Percentiles rank a stretch among this genome's conserved stretches.
Conservation (phyloP, 2,329 filamentous ascomycete genomes). For the Aureobasidium zeae region DNA sequence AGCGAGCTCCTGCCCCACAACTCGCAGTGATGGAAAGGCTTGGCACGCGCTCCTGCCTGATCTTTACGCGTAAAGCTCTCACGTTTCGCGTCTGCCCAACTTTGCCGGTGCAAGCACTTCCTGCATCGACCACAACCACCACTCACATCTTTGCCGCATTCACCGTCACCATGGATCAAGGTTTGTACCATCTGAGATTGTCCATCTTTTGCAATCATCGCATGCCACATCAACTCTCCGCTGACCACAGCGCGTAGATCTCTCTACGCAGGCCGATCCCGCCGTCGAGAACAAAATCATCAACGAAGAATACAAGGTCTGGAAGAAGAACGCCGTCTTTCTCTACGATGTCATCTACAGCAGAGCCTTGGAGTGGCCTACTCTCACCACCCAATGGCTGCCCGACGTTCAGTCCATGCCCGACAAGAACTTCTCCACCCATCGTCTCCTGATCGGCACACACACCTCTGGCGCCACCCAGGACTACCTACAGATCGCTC, state of each 20-base stretch:
- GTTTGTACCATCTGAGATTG: neutral
- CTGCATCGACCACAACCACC: neutral
- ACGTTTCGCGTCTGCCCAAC: conserved; percentile 1
- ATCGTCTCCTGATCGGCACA: conserved; percentile 86
- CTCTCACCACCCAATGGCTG: conserved; percentile 95
- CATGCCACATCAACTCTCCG: neutral
- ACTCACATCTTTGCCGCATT: neutral
- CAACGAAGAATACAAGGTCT: conserved; percentile 99
- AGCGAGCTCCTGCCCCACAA: neutral
- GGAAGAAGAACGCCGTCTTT: conserved; percentile 99
- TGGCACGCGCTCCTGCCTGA: too few species aligned
- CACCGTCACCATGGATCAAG: conserved; percentile 3
- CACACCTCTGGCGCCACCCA: conserved; percentile 78
- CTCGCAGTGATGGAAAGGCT: neutral
- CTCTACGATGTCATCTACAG: conserved; percentile 97
- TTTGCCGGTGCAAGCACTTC: neutral
- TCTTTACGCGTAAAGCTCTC: conserved; percentile 4
- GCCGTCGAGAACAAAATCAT: conserved; percentile 71
- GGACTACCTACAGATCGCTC: conserved; percentile 91
- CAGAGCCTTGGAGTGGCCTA: conserved; percentile 93
- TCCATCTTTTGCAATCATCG: neutral
- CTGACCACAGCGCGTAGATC: conserved; percentile 1
- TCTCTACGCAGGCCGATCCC: conserved; percentile 17
- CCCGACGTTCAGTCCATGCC: conserved; percentile 81
- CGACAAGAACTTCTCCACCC: conserved; percentile 77